Conservation (phyloP, 345 rosid genomes). For the Euphorbia tirucalli region DNA sequence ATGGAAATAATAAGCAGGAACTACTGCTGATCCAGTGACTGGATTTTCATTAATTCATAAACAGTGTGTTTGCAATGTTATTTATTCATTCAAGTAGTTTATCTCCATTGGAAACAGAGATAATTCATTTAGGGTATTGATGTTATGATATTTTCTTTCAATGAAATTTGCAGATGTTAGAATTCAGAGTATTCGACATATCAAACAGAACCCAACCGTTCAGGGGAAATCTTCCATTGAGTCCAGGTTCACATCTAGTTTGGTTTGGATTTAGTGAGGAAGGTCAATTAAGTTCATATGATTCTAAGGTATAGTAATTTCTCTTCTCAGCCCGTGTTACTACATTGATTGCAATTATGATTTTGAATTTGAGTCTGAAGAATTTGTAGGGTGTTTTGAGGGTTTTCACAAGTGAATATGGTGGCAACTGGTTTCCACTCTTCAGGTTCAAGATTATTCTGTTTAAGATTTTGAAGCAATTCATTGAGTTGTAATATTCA, state of each 20-base stretch:
- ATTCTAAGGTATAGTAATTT: conserved; percentile 62
- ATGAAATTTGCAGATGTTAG: conserved; percentile 61
- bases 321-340: conserved; percentile 4
- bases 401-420: conserved; percentile 65
- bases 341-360: conserved; percentile 9
- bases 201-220: conserved; percentile 51
- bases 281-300: conserved; percentile 78
- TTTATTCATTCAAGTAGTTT: too few relatives aligned
- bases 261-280: conserved; percentile 96
- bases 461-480: background rate
- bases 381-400: conserved; percentile 70
- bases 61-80: background rate
- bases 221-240: conserved; percentile 68
- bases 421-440: conserved; percentile 93
- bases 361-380: conserved; percentile 18
- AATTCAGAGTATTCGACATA: conserved; percentile 62
- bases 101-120: too few relatives aligned
- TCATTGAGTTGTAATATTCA: too few relatives aligned
- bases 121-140: background rate
- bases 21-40: background rate
- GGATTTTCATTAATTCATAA: too few relatives aligned
- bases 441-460: conserved; percentile 64
- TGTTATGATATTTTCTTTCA: conserved; percentile 4
- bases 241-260: conserved; percentile 71
- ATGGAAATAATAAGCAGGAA: too few relatives aligned